Evolutionary conservation across 768 basidiomycete species (phyloP).

Genomic region (Megacollybia marginata): DNA sequence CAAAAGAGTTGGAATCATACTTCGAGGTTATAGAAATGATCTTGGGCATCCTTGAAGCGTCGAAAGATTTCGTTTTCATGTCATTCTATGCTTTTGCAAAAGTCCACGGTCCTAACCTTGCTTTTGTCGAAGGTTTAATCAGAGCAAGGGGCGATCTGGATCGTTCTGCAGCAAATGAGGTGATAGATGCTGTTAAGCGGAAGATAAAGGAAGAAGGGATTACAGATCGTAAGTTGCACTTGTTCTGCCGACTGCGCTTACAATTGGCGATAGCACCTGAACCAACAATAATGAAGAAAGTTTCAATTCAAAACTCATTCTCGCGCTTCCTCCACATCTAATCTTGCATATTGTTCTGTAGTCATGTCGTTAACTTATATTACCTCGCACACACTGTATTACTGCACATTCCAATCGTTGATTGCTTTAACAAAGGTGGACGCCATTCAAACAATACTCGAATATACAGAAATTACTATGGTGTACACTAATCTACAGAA

Average conservation of each 20-base stretch:
- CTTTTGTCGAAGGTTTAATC: conserved; percentile 88
- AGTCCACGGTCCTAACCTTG: conserved; percentile 85
- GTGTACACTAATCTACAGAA: too few relatives aligned
- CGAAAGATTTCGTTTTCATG: conserved; percentile 83
- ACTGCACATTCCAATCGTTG: too few relatives aligned
- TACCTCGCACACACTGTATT: too few relatives aligned
- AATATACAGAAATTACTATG: too few relatives aligned
- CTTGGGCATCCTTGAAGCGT: conserved; percentile 74
- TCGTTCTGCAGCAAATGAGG: conserved; percentile 77
- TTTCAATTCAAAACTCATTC: conserved; percentile 67
- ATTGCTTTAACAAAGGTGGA: too few relatives aligned
- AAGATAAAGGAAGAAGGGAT: conserved; percentile 88
- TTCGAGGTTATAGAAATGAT: conserved; percentile 87
- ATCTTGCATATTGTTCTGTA: not conserved
- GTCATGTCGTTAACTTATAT: too few relatives aligned
- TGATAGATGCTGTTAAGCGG: conserved; percentile 89
- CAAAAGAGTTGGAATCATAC: conserved; percentile 71
- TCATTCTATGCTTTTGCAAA: conserved; percentile 94
- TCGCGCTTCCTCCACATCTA: conserved; percentile 54
- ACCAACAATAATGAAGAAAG: conserved; percentile 89
- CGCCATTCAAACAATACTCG: too few relatives aligned
- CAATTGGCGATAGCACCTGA: conserved; percentile 48
- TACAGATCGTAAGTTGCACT: conserved; percentile 60
- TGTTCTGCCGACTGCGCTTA: conserved; percentile 5
- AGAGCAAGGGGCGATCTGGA: conserved; percentile 87